Base-by-base conservation (phyloP, 208 protist species). In the Trypanosoma vivax region DNA sequence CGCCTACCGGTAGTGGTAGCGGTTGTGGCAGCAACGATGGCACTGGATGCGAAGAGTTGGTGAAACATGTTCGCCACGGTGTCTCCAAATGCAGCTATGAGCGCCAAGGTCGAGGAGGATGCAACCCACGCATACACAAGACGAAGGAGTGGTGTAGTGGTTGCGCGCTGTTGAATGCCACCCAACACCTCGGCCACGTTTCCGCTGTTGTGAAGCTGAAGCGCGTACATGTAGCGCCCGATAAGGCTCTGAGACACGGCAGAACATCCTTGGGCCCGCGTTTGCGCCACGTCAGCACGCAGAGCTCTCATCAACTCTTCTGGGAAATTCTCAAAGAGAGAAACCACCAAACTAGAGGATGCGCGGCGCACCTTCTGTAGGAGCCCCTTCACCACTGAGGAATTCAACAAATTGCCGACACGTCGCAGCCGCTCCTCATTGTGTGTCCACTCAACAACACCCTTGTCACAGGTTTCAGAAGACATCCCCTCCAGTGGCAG, bases 241-340 rank as follows among this genome's bases (percentile, higher is more conserved):
- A 84, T 62, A 53, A 75, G 42, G 18, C 62, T 54, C 18, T 56
- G 18, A 10, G 24, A 3, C 1, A 42, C n/a, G 38, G 39, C 43
- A 11, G 25, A 21, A 50, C 10, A 5, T 23, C 34, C 16, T 47
- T 21, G 28, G 5, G 24, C 45, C 18, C 31, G 62, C 19, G 50
- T 25, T 25, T 35, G 21, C 27, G 41, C 35, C 9, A 55, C 18
- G 35, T 64, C 71, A n/a, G 50, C 30, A 21, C 38, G 58, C 18
- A 86, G 46, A 3, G 72, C 62, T 0, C 30, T 54, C 68, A 88
- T 83, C 28, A 73, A 52, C 33, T 89, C 73, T 34, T 57, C 69
- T 1, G 86, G 86, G 56, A 94, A 90, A 47, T 89, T 79, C 62
- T 94, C 86, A 28, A 69, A 82, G n/a, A 93, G 55, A 39, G 72